Base-by-base conservation (phyloP, 78 protist genomes). In the Dictyostelium discoideum region DNA sequence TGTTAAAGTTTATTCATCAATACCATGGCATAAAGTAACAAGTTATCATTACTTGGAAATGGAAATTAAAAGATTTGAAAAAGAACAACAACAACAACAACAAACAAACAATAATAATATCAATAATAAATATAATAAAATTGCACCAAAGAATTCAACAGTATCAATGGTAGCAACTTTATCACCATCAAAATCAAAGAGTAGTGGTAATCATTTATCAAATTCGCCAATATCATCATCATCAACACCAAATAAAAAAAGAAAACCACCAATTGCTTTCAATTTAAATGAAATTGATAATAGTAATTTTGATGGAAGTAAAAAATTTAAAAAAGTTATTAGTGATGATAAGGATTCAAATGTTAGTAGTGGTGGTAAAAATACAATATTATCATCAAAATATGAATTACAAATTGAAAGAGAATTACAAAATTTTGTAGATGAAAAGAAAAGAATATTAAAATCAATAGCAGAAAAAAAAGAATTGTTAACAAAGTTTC, bases 381-480 rank as follows among this genome's bases (percentile, higher is more conserved):
- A 74, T 74, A 29, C 13, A 5, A 74, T 74, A 37, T 37, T 37
- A 74, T 37, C 50, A 16, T 74, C 81, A 32, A 74, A 74, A 74
- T 74, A 74, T 78, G 84, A 78, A 78, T 78, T 42, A 42, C 37
- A 20, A 42, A 42, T 78, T 9, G 84, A 78, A 29, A 78, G 60
- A 78, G 84, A 78, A 22, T n/a, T 44, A 5, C 32, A 29, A 42
- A n/a, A 4, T 40, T 3, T 78, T 7, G 29, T 8, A 11, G 39
- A 42, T 20, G 84, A 78, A 78, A 78, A n/a, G 44, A 78, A 78
- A 78, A 78, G 84, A 78, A 40, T 78, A 42, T 78, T 78, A 42
- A 78, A 78, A 44, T 78, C 84, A 44, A 78, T 78, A 9, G 18
- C 22, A 2, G 84, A 78, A 6, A 78, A 78, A 22, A 78, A 78